Conservation (phyloP, 1,284 basidiomycete species). For the Tilletia setariae region DNA sequence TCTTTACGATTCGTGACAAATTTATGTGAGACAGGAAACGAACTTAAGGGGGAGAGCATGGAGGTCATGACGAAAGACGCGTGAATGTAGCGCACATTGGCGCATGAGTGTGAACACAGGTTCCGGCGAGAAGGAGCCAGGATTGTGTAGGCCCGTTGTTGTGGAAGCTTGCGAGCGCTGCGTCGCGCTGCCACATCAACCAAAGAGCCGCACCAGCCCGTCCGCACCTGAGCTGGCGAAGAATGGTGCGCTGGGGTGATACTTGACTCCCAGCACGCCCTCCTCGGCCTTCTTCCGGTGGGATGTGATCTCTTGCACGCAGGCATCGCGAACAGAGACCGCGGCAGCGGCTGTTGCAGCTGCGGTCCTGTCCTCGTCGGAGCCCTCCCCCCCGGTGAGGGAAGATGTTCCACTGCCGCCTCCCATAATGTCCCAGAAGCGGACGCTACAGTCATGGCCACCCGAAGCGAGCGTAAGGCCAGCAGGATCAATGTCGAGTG, state of each 20-base stretch:
- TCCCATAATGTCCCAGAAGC: constrained; percentile 86
- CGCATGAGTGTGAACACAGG: too few relatives aligned
- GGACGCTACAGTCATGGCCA: constrained; percentile 86
- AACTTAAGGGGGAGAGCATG: too few relatives aligned
- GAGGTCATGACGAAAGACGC: too few relatives aligned
- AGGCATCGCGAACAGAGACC: constrained; percentile 56
- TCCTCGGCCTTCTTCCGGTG: constrained; percentile 80
- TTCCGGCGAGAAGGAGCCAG: too few relatives aligned
- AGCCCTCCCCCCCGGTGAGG: not conserved
- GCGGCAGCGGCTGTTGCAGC: not conserved
- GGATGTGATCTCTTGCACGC: constrained; percentile 82
- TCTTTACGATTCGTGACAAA: too few relatives aligned
- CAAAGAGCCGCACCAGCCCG: constrained; percentile 81
- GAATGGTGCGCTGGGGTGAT: constrained; percentile 77
- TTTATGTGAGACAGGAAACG: too few relatives aligned
- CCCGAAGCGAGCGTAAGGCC: constrained; percentile 84
- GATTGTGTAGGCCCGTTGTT: too few relatives aligned
- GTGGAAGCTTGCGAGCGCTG: too few relatives aligned
- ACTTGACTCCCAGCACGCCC: constrained; percentile 82
- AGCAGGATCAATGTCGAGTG: constrained; percentile 79
- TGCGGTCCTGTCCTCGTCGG: not conserved
- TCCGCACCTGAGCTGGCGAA: constrained; percentile 91
- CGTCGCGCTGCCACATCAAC: constrained; percentile 20
- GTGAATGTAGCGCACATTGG: too few relatives aligned
- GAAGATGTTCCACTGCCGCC: not conserved